Evolutionary conservation across 2,329 filamentous ascomycete genomes (phyloP), one percentile per base, ranked within the genome.

Genomic region (Hyphodiscus sp.): DNA sequence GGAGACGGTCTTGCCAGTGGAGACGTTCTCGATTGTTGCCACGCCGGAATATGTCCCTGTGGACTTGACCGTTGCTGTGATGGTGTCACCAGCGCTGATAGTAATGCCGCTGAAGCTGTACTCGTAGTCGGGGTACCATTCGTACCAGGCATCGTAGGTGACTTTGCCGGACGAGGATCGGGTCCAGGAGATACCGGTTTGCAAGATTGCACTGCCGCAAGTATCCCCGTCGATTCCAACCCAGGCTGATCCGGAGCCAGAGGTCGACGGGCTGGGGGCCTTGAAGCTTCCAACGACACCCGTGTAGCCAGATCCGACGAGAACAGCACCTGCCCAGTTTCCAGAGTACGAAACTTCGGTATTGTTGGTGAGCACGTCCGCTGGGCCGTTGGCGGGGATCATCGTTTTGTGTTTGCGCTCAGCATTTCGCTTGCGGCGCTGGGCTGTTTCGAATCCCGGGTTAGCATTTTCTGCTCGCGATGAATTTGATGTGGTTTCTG

Each of bases 151-250:
- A 53, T 78, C 74, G 61, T 75, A 83, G 7, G 65, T 70, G 2
- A n/a, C n/a, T n/a, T 73, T 71, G 0, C 62, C 56, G 20, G 66
- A 67, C n/a, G 70, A 67, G n/a, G 73, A 62, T 43, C 76, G 67
- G 49, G 74, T 75, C 64, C 80, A 80, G 65, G 82, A 79, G 38
- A 83, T 68, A 33, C 80, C 80, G 1, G 78, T 77, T 64, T 82
- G 79, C 5, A 83, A 68, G 50, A 82, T 81, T 8, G 78, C 76
- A 2, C 69, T 70, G 18, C 63, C 64, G 66, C 78, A 82, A 5
- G 77, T 80, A 60, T 82, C 77, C 13, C 81, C 81, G 54, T 83
- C 81, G 52, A 84, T 83, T 20, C 80, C 80, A 10, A 83, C 79
- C 80, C 79, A 83, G 13, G 77, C 49, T 2, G 76, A 75, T 19